These are phyloP conservation scores for Corynespora cassiicola DNA, from an alignment of 2,329 filamentous ascomycete species.

Conservation along the genomic window DNA sequence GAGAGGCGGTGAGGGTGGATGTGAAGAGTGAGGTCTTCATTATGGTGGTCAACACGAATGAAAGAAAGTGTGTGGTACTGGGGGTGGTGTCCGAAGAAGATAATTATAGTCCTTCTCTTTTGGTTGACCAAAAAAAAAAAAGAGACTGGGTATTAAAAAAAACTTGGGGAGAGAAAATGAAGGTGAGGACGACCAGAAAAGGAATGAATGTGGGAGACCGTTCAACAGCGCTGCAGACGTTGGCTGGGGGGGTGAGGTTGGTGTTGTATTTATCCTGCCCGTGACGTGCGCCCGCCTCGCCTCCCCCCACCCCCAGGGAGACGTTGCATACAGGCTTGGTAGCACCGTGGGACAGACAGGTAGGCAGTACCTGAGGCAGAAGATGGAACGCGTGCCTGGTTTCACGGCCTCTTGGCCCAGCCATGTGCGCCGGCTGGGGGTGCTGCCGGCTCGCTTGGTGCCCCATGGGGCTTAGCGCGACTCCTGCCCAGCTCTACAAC, in stretches of 20 bases:
- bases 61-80: slow-evolving; percentile 11
- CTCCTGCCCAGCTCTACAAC: too few relatives aligned
- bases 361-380: slow-evolving; percentile 24
- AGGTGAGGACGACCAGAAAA: too few relatives aligned
- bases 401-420: too few relatives aligned
- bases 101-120: too few relatives aligned
- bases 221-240: slow-evolving; percentile 35
- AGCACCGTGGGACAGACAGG: slow-evolving; percentile 14
- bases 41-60: slow-evolving; percentile 13
- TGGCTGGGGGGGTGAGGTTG: neutral
- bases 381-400: slow-evolving; percentile 18
- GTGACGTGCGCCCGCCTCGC: too few relatives aligned
- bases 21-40: slow-evolving; percentile 23
- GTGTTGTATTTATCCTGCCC: slow-evolving; percentile 7
- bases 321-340: slow-evolving; percentile 25
- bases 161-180: slow-evolving; percentile 4
- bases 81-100: neutral
- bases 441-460: too few relatives aligned
- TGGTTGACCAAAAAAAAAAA: too few relatives aligned
- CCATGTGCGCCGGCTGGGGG: too few relatives aligned
- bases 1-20: too few relatives aligned
- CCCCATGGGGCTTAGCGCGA: too few relatives aligned
- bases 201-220: slow-evolving; percentile 24
- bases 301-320: slow-evolving; percentile 8
- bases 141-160: too few relatives aligned